Evolutionary conservation across 495 filamentous ascomycete species (phyloP).

Genomic region (Hyaloscypha bicolor): DNA sequence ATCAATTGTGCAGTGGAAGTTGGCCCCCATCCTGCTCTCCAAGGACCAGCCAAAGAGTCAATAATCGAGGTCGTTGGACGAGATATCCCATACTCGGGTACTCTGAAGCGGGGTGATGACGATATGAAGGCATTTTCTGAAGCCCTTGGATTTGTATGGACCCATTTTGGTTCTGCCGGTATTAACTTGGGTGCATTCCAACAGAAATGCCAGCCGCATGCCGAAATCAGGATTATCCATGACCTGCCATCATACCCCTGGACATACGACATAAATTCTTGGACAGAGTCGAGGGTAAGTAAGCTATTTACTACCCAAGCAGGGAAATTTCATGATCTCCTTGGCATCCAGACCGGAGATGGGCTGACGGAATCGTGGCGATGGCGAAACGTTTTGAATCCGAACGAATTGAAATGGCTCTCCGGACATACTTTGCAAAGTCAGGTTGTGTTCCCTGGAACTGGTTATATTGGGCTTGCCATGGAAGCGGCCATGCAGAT

Average conservation of each 20-base stretch:
- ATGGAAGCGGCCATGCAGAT: slow-evolving; percentile 41
- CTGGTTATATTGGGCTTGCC: slow-evolving; percentile 58
- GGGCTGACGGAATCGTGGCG: slow-evolving; percentile 35
- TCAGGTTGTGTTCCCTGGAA: slow-evolving; percentile 58
- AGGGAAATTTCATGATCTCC: slow-evolving; percentile 4
- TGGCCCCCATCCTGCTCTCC: background rate
- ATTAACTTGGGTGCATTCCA: background rate
- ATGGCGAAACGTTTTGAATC: slow-evolving; percentile 56
- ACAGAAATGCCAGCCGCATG: background rate
- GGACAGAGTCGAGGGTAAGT: slow-evolving; percentile 45
- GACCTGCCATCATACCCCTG: slow-evolving; percentile 47
- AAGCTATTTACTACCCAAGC: slow-evolving; percentile 27
- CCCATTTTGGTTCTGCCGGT: slow-evolving; percentile 7
- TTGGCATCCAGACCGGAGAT: background rate
- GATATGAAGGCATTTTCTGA: slow-evolving; percentile 35
- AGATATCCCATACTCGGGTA: slow-evolving; percentile 27
- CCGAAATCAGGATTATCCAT: background rate
- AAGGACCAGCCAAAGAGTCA: background rate
- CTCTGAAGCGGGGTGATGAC: slow-evolving; percentile 25
- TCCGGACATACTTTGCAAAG: slow-evolving; percentile 52
- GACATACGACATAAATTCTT: slow-evolving; percentile 46
- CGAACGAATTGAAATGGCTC: slow-evolving; percentile 56
- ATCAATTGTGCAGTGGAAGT: background rate
- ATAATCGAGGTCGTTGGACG: background rate
- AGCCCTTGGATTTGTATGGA: slow-evolving; percentile 39